phyloP scores from a whole-genome alignment of 2,329 filamentous ascomycete species.

The Pseudocercospora fijiensis region DNA sequence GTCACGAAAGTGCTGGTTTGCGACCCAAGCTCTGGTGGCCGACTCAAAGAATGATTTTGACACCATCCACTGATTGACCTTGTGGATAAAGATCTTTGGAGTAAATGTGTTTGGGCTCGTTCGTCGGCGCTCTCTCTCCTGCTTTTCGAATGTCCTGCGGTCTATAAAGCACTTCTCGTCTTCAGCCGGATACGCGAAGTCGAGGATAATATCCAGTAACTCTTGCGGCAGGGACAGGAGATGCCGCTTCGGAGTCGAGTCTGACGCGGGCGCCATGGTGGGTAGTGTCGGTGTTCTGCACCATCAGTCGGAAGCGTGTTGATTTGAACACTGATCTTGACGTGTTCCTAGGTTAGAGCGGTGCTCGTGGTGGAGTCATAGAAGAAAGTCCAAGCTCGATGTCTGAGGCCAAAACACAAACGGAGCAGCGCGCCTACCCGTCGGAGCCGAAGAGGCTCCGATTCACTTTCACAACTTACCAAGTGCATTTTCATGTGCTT shows the following conservation, averaged over 20 bases:
- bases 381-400: not conserved
- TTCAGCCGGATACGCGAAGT: constrained; percentile 5
- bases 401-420: not conserved
- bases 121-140: not conserved
- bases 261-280: not conserved
- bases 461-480: not conserved
- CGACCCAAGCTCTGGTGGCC: not conserved
- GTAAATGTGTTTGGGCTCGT: not conserved
- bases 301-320: not conserved
- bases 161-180: not conserved
- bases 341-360: not conserved
- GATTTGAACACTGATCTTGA: not conserved
- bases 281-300: not conserved
- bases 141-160: not conserved
- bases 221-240: constrained; percentile 3
- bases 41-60: constrained; percentile 7
- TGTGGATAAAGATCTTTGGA: not conserved
- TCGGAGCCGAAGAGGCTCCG: not conserved
- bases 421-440: not conserved
- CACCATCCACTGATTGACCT: constrained; percentile 4
- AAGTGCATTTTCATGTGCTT: not conserved
- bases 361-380: not conserved
- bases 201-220: constrained; percentile 5
- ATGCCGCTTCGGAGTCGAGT: not conserved
- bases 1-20: not conserved